Percentiles rank a stretch among this genome's conserved stretches.
These are phyloP conservation scores for Trypanosoma lewisi DNA, from an alignment of 208 protist species.

Conservation along the genomic window DNA sequence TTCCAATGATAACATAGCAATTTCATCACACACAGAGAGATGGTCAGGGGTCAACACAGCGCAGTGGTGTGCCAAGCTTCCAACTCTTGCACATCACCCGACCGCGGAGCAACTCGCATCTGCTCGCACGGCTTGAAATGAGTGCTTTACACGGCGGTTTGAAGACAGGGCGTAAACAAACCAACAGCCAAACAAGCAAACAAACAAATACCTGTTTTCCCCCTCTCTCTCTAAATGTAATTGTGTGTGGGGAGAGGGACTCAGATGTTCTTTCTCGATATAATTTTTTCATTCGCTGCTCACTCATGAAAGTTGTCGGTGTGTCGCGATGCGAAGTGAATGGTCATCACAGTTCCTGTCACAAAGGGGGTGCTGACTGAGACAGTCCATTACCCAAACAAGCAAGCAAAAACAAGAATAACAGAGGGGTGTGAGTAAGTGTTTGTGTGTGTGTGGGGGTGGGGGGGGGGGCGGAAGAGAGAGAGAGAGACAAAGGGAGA, in stretches of 20 bases:
- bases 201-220: too few relatives aligned
- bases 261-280: slow-evolving; percentile 34
- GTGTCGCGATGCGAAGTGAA: slow-evolving; percentile 34
- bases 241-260: not conserved
- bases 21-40: slow-evolving; percentile 6
- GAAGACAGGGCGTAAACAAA: too few relatives aligned
- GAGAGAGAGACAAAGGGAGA: too few relatives aligned
- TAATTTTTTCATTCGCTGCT: slow-evolving; percentile 27
- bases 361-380: too few relatives aligned
- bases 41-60: too few relatives aligned
- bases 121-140: slow-evolving; percentile 28
- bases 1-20: slow-evolving; percentile 25
- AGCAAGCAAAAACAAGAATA: not conserved
- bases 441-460: not conserved
- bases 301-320: slow-evolving; percentile 21
- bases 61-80: too few relatives aligned
- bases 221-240: too few relatives aligned
- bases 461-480: not conserved
- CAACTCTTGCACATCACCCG: slow-evolving; percentile 34
- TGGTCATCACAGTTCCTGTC: slow-evolving; percentile 16
- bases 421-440: not conserved
- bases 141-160: slow-evolving; percentile 10
- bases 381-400: too few relatives aligned
- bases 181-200: too few relatives aligned
- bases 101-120: slow-evolving; percentile 23